phyloP scores from a whole-genome alignment of 108 stramenopile genomes.

The Cyclostephanos tholiformis region DNA sequence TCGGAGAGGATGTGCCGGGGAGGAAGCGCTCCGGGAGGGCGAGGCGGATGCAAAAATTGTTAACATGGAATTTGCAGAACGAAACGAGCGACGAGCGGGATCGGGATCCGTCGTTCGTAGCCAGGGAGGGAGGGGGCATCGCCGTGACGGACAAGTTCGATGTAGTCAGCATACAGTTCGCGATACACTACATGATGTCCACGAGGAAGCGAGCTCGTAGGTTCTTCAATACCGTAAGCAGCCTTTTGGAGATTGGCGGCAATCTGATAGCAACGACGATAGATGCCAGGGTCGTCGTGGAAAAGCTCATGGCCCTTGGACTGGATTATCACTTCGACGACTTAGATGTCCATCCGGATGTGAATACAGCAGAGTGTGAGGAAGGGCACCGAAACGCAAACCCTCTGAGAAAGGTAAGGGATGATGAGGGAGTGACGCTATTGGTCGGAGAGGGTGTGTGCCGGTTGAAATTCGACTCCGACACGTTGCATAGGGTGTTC shows the following conservation, averaged over 20 bases:
- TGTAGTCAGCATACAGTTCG: conserved; percentile 97
- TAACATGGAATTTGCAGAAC: conserved; percentile 73
- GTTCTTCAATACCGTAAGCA: conserved; percentile 90
- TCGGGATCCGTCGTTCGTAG: conserved; percentile 61
- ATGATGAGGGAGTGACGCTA: conserved; percentile 49
- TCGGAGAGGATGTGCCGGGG: conserved; percentile 91
- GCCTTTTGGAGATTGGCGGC: conserved; percentile 87
- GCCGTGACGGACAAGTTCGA: conserved; percentile 78
- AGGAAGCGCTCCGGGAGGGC: conserved; percentile 50
- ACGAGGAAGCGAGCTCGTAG: conserved; percentile 78
- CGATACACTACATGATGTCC: conserved; percentile 98
- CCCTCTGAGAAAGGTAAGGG: conserved; percentile 21
- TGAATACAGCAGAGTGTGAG: conserved; percentile 42
- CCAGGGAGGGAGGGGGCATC: conserved; percentile 72
- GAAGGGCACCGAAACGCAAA: conserved; percentile 40
- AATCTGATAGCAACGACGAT: conserved; percentile 95
- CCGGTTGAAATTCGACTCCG: conserved; percentile 67
- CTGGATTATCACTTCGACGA: conserved; percentile 72
- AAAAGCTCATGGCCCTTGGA: conserved; percentile 77
- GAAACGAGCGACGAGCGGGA: conserved; percentile 60
- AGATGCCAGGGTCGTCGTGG: conserved; percentile 85
- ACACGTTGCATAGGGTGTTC: conserved; percentile 64
- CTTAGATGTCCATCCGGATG: conserved; percentile 35
- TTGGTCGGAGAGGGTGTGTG: conserved; percentile 73
- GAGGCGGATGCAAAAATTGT: conserved; percentile 69